phyloP scores from a whole-genome alignment of 371 early-diverging fungal genomes.

The Umbelopsis sp. region DNA sequence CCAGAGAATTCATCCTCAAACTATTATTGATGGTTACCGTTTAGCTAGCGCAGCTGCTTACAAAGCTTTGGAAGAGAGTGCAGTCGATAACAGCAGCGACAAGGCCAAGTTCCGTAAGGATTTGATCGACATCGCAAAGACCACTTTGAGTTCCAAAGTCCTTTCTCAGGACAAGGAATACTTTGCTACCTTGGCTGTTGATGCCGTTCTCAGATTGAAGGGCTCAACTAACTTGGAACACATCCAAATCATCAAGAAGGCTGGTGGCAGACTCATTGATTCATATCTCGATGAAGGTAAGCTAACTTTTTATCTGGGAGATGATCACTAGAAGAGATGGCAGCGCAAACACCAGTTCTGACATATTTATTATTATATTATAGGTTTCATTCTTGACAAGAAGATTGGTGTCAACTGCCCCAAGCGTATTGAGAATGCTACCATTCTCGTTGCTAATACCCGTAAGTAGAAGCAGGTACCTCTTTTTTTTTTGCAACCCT shows the following conservation, averaged over 20 bases:
- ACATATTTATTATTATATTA: not conserved
- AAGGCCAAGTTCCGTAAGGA: constrained; percentile 80
- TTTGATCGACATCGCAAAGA: constrained; percentile 96
- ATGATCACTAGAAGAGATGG: not conserved
- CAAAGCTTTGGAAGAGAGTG: constrained; percentile 83
- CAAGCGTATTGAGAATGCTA: constrained; percentile 95
- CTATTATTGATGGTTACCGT: constrained; percentile 97
- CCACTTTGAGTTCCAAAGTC: constrained; percentile 98
- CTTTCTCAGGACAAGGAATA: constrained; percentile 96
- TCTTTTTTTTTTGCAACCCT: not conserved
- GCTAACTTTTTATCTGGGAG: not conserved
- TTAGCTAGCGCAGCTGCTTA: constrained; percentile 90
- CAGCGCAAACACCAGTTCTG: not conserved
- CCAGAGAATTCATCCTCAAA: constrained; percentile 98
- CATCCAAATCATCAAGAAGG: constrained; percentile 99
- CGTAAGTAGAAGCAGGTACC: constrained; percentile 54
- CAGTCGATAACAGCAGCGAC: constrained; percentile 80
- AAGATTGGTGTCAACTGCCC: constrained; percentile 98
- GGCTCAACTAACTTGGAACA: constrained; percentile 97
- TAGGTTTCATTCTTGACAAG: constrained; percentile 97
- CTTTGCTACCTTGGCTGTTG: constrained; percentile 97
- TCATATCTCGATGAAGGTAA: constrained; percentile 96
- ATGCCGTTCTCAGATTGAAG: constrained; percentile 95
- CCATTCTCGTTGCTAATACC: constrained; percentile 98
- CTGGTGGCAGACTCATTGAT: constrained; percentile 95